phyloP scores from a whole-genome alignment of 2,329 filamentous ascomycete species.

The Ophiostoma perfectum region DNA sequence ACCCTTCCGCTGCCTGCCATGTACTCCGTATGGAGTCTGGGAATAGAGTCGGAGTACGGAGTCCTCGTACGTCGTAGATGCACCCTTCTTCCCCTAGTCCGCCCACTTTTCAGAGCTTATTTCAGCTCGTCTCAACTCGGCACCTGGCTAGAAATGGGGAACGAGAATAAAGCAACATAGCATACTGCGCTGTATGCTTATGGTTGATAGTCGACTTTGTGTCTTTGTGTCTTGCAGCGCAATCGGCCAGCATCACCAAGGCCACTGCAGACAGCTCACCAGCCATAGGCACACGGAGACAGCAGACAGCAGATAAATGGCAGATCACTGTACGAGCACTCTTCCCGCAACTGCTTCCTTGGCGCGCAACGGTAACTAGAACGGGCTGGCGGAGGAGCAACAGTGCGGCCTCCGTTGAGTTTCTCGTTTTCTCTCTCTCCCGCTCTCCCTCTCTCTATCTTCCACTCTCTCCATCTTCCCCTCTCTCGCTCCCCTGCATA shows the following conservation, averaged over 20 bases:
- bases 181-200: no score
- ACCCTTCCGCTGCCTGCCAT: no score
- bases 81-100: not conserved
- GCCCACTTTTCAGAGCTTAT: constrained; percentile 15
- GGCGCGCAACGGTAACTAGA: not conserved
- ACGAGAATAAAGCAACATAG: not conserved
- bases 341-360: not conserved
- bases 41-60: no score
- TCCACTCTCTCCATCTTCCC: no score
- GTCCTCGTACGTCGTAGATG: not conserved
- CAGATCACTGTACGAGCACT: not conserved
- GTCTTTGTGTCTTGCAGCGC: no score
- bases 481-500: no score
- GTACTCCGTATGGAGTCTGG: not conserved
- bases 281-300: not conserved
- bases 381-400: not conserved
- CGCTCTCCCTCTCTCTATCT: no score
- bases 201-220: no score
- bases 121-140: constrained; percentile 6
- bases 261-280: no score
- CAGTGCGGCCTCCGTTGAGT: not conserved
- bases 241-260: no score
- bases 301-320: not conserved
- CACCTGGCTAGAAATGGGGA: not conserved
- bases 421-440: not conserved